Evolutionary conservation across 1,284 basidiomycete species (phyloP), one percentile per base, ranked within the genome.

Genomic region (Phylloporus sp.): DNA sequence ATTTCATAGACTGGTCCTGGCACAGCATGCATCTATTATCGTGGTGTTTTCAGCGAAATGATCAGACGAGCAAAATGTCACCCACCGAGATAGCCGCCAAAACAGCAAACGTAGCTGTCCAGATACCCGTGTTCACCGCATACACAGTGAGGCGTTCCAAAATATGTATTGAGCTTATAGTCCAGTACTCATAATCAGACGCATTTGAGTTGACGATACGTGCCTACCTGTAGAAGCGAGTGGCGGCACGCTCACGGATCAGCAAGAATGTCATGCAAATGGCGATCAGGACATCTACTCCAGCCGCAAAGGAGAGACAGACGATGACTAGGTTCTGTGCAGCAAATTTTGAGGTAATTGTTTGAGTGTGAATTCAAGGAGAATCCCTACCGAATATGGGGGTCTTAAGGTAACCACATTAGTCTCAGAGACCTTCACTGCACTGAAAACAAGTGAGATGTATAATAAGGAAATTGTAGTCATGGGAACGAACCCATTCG

Each of bases 91-190:
- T 46, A 53, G 53, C 0, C 4, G 51, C 5, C 39, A 70, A 24
- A 31, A 69, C 11, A 3, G 64, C 64, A 17, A 64, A 67, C 2
- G 10, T 17, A 13, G 69, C 56, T 2, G 64, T 53, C 67, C 62
- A 69, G 13, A 61, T 52, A 11, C 68, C 62, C 0, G 60, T 64
- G 22, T 71, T 69, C 6, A 69, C 34, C 5, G 67, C 34, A 31
- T 63, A 69, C 4, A 64, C 7, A 2, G 20, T 40, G 22, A 71
- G 61, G 12, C 61, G 60, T n/a, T 69, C 60, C 20, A 69, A 42
- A 20, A n/a, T 12, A 13, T 62, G 40, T 1, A 17, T 44, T 3
- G 64, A 56, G 2, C 69, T 69, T 54, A 46, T 15, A 2, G 20
- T 15, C 6, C 17, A 34, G 17, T 37, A 29, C 31, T 13, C 50